Conservation (phyloP, 1,284 basidiomycete genomes). For the Cystobasidium pallidum region DNA sequence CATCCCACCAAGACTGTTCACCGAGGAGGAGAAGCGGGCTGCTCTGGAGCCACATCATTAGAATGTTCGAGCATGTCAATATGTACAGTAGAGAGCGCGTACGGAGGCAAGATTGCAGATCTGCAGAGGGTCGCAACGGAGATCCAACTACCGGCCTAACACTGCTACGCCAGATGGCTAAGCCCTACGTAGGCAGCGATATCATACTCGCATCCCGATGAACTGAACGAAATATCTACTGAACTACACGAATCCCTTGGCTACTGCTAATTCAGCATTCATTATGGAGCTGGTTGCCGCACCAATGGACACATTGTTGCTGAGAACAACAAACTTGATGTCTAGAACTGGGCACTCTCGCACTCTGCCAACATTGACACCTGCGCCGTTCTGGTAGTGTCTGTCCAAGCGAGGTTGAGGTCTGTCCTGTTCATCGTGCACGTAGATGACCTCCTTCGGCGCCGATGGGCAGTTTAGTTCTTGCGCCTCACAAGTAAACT, state of each 20-base stretch:
- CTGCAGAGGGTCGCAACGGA: background rate
- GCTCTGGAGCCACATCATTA: constrained; percentile 47
- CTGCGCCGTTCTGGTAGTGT: constrained; percentile 87
- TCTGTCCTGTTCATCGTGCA: constrained; percentile 89
- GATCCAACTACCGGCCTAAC: background rate
- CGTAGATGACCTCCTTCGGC: constrained; percentile 80
- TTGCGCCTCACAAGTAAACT: constrained; percentile 78
- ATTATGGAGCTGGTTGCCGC: constrained; percentile 97
- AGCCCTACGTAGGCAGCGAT: no score
- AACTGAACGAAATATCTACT: background rate
- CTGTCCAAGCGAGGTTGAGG: constrained; percentile 93
- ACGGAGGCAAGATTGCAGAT: background rate
- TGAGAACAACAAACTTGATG: constrained; percentile 91
- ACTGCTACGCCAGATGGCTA: no score
- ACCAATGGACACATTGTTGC: constrained; percentile 94
- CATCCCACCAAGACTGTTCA: constrained; percentile 52
- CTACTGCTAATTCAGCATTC: constrained; percentile 92
- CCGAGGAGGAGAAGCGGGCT: constrained; percentile 51
- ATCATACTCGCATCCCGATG: no score
- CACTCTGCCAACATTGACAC: constrained; percentile 88
- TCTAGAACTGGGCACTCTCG: constrained; percentile 89
- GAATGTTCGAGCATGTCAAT: background rate
- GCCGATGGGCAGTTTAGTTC: constrained; percentile 81
- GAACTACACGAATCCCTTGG: constrained; percentile 67
- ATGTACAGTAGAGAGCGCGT: background rate